Conservation (phyloP, 441 rosid species). For the Lepidium campestre region DNA sequence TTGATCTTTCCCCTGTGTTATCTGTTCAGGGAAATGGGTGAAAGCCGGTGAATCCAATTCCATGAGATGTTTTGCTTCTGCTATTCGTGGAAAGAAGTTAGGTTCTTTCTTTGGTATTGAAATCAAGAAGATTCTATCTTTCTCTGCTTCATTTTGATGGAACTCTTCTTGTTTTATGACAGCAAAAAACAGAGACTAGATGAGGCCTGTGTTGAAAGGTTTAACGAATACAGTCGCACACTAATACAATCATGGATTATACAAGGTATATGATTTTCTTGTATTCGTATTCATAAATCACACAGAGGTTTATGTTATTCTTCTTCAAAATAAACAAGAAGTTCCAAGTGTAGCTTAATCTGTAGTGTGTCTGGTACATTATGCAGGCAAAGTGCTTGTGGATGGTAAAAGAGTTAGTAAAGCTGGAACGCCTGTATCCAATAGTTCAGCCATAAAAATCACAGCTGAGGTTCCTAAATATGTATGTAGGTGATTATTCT, state of each 20-base stretch:
- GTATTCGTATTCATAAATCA: not conserved
- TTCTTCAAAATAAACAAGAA: not conserved
- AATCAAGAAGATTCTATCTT: not conserved
- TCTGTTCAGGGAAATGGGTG: conserved; percentile 40
- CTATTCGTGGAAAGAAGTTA: conserved; percentile 60
- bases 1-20: not conserved
- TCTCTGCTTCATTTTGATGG: not conserved
- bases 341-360: not conserved
- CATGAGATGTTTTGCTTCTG: conserved; percentile 45
- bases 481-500: conserved; percentile 94
- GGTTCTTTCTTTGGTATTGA: not conserved
- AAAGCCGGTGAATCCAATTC: conserved; percentile 29
- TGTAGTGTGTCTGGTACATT: not conserved
- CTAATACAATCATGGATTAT: conserved; percentile 84
- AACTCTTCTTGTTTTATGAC: conserved; percentile 4
- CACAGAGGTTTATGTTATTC: not conserved
- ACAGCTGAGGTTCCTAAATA: conserved; percentile 83
- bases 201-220: conserved; percentile 88
- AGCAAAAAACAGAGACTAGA: conserved; percentile 82
- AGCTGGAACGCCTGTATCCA: conserved; percentile 84
- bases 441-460: conserved; percentile 62
- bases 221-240: conserved; percentile 76
- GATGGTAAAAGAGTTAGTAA: conserved; percentile 78
- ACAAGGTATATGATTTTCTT: conserved; percentile 42
- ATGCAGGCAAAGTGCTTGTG: conserved; percentile 75